phyloP scores from a whole-genome alignment of 192 early-diverging fungal species.

The Geranomyces michiganensis region DNA sequence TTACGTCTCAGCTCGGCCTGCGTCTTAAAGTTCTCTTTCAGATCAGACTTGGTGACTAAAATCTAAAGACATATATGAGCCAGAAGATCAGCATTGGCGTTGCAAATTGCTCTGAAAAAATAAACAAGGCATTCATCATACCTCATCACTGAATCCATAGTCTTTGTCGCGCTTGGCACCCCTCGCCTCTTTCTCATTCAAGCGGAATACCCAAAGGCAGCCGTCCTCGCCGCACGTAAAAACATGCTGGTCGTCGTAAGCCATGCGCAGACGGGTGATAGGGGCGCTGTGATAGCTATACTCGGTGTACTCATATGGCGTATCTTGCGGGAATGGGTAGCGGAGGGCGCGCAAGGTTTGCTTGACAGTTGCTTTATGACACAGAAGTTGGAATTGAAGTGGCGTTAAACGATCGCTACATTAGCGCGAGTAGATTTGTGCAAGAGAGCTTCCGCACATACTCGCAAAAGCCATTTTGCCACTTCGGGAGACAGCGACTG shows the following conservation, averaged over 20 bases:
- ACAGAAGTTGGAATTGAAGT: neutral
- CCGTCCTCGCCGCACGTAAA: conserved; percentile 62
- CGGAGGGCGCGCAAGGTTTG: conserved; percentile 45
- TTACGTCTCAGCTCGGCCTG: conserved; percentile 59
- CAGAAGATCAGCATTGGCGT: conserved; percentile 43
- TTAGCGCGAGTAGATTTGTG: neutral
- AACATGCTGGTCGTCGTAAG: conserved; percentile 62
- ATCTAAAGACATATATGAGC: conserved; percentile 40
- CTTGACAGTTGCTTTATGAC: conserved; percentile 39
- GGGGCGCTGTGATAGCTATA: conserved; percentile 57
- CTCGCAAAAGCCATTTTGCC: conserved; percentile 30
- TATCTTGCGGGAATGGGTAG: conserved; percentile 49
- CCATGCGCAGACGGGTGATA: conserved; percentile 57
- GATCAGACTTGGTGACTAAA: conserved; percentile 63
- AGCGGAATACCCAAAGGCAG: conserved; percentile 57
- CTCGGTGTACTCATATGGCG: conserved; percentile 56
- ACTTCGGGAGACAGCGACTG: conserved; percentile 21
- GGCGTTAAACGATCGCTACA: neutral
- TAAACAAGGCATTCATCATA: too few species aligned
- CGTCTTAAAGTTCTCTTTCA: conserved; percentile 59
- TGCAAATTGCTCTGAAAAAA: too few species aligned
- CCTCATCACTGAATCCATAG: conserved; percentile 61
- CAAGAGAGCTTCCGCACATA: conserved; percentile 10
- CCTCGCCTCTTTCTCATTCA: conserved; percentile 57
- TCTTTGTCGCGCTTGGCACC: conserved; percentile 54